Percentiles rank a stretch among this genome's conserved stretches.
Conservation (phyloP, 2,329 filamentous ascomycete genomes). For the Ceratocystis variospora region DNA sequence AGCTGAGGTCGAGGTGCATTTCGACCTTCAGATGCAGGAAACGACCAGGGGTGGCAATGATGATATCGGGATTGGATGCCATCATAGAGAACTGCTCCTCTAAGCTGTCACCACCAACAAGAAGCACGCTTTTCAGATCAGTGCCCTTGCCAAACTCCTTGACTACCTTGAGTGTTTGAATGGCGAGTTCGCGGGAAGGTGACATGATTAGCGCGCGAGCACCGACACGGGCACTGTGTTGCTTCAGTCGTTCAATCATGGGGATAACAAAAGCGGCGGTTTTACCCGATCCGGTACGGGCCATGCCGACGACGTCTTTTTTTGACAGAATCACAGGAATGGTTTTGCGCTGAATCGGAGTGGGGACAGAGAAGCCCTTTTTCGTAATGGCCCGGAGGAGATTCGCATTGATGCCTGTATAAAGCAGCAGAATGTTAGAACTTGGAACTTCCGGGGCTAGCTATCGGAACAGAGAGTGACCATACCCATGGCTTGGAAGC, state of each 20-base stretch:
- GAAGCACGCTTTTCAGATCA: slow-evolving; percentile 74
- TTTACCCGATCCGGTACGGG: slow-evolving; percentile 95
- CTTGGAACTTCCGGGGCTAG: background rate
- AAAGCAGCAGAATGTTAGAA: background rate
- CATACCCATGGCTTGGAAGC: slow-evolving; percentile 85
- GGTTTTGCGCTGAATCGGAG: slow-evolving; percentile 92
- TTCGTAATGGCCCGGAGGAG: slow-evolving; percentile 80
- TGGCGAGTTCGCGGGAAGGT: slow-evolving; percentile 80
- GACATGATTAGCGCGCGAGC: slow-evolving; percentile 78
- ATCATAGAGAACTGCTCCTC: slow-evolving; percentile 92
- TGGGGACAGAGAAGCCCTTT: slow-evolving; percentile 93
- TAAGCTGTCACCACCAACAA: slow-evolving; percentile 88
- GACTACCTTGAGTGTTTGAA: slow-evolving; percentile 91
- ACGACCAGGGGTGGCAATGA: slow-evolving; percentile 91
- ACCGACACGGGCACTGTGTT: slow-evolving; percentile 75
- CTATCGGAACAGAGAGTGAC: background rate
- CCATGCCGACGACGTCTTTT: slow-evolving; percentile 98
- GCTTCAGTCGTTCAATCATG: slow-evolving; percentile 88
- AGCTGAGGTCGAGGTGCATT: slow-evolving; percentile 83
- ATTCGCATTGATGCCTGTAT: slow-evolving; percentile 58
- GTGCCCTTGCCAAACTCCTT: slow-evolving; percentile 87
- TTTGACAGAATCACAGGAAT: slow-evolving; percentile 82
- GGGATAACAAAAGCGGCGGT: slow-evolving; percentile 96
- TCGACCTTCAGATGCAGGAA: slow-evolving; percentile 96
- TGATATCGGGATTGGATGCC: slow-evolving; percentile 88